Conservation (phyloP, 106 monocot species). For the Apostasia ramifera region DNA sequence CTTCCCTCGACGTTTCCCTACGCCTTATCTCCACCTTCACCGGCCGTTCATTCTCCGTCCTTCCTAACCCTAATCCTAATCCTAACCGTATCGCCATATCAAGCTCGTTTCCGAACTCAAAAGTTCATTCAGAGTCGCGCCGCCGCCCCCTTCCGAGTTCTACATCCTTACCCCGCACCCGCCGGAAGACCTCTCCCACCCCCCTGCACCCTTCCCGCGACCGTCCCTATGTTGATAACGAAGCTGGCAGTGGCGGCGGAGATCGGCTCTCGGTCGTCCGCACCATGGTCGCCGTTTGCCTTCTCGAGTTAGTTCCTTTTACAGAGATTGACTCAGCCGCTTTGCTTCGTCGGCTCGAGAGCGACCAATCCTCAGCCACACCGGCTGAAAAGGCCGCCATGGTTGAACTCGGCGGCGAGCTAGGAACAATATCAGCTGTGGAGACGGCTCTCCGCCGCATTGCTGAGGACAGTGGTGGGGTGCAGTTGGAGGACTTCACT, state of each 20-base stretch:
- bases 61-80: constrained; percentile 37
- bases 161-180: constrained; percentile 12
- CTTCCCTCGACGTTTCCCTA: constrained; percentile 68
- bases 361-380: constrained; percentile 49
- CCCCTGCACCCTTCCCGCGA: constrained; percentile 3
- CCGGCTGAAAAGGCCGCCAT: constrained; percentile 59
- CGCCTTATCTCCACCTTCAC: constrained; percentile 76
- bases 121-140: constrained; percentile 16
- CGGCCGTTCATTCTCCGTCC: constrained; percentile 67
- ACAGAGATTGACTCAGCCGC: constrained; percentile 63
- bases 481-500: constrained; percentile 71
- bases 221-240: background rate
- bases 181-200: constrained; percentile 6
- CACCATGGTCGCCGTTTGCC: constrained; percentile 82
- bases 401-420: constrained; percentile 58
- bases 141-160: constrained; percentile 13
- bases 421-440: constrained; percentile 53
- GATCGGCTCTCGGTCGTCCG: constrained; percentile 64
- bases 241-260: constrained; percentile 4
- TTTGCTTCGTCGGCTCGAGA: constrained; percentile 54
- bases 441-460: constrained; percentile 72
- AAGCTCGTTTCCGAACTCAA: constrained; percentile 1
- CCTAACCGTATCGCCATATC: constrained; percentile 14
- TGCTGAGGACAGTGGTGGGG: constrained; percentile 60
- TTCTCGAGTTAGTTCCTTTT: constrained; percentile 89